Evolutionary conservation across 805 yeast genomes (phyloP).

Genomic region (Candida schatavii): DNA sequence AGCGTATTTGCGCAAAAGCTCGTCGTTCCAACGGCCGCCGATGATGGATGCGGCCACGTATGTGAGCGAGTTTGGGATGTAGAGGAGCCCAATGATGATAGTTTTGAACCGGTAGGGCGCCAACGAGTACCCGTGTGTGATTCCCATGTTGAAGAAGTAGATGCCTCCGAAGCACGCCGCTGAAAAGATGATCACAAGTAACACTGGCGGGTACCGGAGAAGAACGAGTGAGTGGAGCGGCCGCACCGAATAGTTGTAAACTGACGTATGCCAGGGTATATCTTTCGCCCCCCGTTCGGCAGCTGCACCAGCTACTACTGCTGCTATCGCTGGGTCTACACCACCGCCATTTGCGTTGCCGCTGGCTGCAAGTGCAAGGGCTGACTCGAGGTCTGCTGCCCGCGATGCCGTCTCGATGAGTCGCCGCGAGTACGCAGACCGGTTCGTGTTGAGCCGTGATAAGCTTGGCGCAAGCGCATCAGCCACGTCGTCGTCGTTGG

Average conservation of each 20-base stretch:
- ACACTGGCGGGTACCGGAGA: conserved; percentile 71
- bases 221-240: conserved; percentile 65
- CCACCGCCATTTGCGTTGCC: too few species aligned
- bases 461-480: conserved; percentile 41
- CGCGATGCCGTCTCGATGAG: conserved; percentile 18
- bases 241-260: conserved; percentile 48
- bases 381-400: conserved; percentile 5
- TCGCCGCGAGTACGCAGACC: conserved; percentile 28
- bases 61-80: conserved; percentile 80
- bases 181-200: conserved; percentile 61
- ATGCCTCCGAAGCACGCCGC: conserved; percentile 69
- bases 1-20: conserved; percentile 49
- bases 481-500: conserved; percentile 19
- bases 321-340: too few species aligned
- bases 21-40: conserved; percentile 81
- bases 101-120: conserved; percentile 69
- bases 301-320: conserved; percentile 12
- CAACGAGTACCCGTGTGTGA: conserved; percentile 58
- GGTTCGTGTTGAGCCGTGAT: conserved; percentile 34
- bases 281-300: conserved; percentile 13
- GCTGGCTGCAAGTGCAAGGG: conserved; percentile 11
- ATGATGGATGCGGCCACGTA: conserved; percentile 72
- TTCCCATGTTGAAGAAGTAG: conserved; percentile 72
- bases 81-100: conserved; percentile 67
- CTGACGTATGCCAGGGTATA: conserved; percentile 18